Base-by-base conservation (phyloP, 1,284 basidiomycete species). In the Stereum hirsutum region DNA sequence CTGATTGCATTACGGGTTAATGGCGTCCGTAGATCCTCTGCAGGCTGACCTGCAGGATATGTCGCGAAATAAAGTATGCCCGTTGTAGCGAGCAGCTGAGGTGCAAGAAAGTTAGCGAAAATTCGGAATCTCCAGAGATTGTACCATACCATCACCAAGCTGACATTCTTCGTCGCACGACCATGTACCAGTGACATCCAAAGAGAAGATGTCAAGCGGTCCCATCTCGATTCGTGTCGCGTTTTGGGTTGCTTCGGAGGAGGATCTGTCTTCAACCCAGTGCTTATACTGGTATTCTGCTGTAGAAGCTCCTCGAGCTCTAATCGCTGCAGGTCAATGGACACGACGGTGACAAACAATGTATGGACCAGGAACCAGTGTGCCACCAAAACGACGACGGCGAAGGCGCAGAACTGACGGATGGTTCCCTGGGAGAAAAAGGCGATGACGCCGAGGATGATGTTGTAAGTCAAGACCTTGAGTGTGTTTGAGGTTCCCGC, bases 351-450 rank as follows among this genome's bases (percentile, higher is more conserved):
- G 52, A 91, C 72, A 61, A 94, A 95, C 62, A 94, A 92, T 0
- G 89, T 92, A 58, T 94, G 89, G 19, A 92, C 87, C 44, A 95
- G 68, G 63, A 93, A 96, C 88, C 91, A 98, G 61, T 98, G 94
- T 23, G 92, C 91, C 28, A 97, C 83, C 28, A 98, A 75, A 6
- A 96, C 90, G 26, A 96, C 91, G 34, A 93, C 85, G 0, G 92
- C 91, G 59, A 98, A 97, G 4, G 83, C 73, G 62, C 93, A 96
- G 57, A 97, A 96, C 57, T 98, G 91, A 40, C 86, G 77, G 26
- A 97, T 90, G 2, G 91, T 89, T 20, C 87, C 82, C 2, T 76
- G 73, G 25, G 88, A 78, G 53, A 87, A 81, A 38, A 82, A 70
- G 4, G 87, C 89, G 30, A 95, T 82, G 45, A 88, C 62, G 5